A percentile compares a stretch with the other conserved stretches of the same genome.
These are phyloP conservation scores for Pythium rhizo-oryzae DNA, from an alignment of 352 stramenopile species.

Conservation along the genomic window DNA sequence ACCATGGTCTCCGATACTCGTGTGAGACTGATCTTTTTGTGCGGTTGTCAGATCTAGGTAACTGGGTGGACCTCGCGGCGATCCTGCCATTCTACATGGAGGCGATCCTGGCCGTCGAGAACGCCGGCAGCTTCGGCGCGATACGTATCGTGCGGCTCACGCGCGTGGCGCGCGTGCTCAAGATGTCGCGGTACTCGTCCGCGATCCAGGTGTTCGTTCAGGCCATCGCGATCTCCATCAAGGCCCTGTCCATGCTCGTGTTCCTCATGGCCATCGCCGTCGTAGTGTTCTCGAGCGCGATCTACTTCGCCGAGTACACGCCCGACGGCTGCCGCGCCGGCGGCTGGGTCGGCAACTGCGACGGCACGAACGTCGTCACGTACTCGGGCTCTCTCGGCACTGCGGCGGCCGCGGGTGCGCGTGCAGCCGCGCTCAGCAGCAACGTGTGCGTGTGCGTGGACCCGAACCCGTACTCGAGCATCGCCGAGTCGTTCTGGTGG, in stretches of 20 bases:
- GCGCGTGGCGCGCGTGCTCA: conserved; percentile 82
- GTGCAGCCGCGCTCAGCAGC: conserved; percentile 5
- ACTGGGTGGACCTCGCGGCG: conserved; percentile 82
- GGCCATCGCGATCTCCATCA: conserved; percentile 71
- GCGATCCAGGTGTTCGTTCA: conserved; percentile 86
- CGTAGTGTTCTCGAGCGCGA: conserved; percentile 83
- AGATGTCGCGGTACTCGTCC: conserved; percentile 87
- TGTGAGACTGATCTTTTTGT: background rate
- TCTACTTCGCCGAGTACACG: conserved; percentile 86
- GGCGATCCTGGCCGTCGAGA: conserved; percentile 61
- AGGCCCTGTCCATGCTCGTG: conserved; percentile 85
- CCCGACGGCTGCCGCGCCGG: conserved; percentile 56
- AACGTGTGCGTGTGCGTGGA: conserved; percentile 59
- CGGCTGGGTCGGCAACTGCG: conserved; percentile 63
- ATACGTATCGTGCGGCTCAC: conserved; percentile 86
- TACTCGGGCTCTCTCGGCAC: conserved; percentile 32
- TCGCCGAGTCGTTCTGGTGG: conserved; percentile 87
- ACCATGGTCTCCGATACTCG: background rate
- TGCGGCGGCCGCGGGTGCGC: conserved; percentile 18
- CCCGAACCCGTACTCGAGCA: conserved; percentile 82
- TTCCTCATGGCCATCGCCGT: conserved; percentile 87
- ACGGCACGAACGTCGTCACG: background rate
- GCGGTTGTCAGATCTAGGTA: conserved; percentile 55
- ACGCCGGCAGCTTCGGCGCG: conserved; percentile 62
- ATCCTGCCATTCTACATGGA: conserved; percentile 90